Evolutionary conservation across 495 filamentous ascomycete genomes (phyloP), one percentile per base, ranked within the genome.

Genomic region (Aspergillus diversus): DNA sequence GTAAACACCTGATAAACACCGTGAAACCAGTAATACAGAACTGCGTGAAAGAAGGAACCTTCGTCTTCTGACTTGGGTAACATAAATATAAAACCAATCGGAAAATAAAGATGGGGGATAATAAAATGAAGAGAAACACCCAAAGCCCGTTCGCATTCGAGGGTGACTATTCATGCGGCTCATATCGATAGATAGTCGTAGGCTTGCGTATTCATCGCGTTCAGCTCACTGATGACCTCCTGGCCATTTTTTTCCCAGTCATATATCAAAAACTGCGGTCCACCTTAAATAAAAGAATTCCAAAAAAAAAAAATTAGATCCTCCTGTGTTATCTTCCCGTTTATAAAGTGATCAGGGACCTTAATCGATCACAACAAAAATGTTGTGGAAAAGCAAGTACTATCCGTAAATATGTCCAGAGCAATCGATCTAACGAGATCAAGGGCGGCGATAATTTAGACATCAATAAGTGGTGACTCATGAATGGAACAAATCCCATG

Each of bases 401-500:
- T 50, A 50, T 27, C 47, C 47, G 27, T 17, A 27, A 50, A 50
- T 50, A 50, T 50, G 27, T 31, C 47, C 47, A 50, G 47, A 7
- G 47, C 47, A 50, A 27, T 50, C 47, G 47, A 17, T 50, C 9
- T 50, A n/a, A 43, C 7, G n/a, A 39, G 8, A 49, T 55, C 5
- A 8, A 17, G 32, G 33, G 9, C 37, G 0, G 17, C 17, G n/a
- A 7, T 21, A 7, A 33, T 13, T 32, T 33, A n/a, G 17, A 33
- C 21, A 32, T 21, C 7, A 17, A 47, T 3, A 16, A 1, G 34
- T 15, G 12, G 16, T 21, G 1, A 42, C 51, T 88, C 80, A 99
- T 54, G 93, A 97, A 80, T 98, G 95, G 73, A 99, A 96, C 56
- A 99, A 71, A 79, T 99, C 95, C 95, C 95, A 99, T 31, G 94